These are phyloP conservation scores for Thelonectria blattea DNA, from an alignment of 2,329 filamentous ascomycete genomes.

Conservation along the genomic window DNA sequence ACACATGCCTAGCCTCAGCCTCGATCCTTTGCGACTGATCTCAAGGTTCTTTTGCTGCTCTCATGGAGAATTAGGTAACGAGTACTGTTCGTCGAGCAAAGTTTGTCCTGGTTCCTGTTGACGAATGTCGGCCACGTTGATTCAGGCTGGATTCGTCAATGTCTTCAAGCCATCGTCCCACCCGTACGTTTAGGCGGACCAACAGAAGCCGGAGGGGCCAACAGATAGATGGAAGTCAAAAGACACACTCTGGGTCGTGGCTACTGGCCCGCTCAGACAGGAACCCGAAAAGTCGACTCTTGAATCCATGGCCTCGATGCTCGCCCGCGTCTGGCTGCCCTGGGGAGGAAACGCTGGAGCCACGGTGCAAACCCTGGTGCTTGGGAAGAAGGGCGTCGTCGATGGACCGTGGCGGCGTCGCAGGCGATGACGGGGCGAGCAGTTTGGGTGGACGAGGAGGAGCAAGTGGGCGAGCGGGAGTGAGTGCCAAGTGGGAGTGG, in stretches of 20 bases:
- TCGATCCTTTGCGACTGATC: background rate
- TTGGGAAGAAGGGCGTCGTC: background rate
- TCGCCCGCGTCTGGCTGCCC: background rate
- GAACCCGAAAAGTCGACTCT: constrained; percentile 14
- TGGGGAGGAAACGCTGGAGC: background rate
- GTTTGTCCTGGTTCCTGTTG: constrained; percentile 28
- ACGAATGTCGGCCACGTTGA: constrained; percentile 20
- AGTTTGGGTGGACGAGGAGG: background rate
- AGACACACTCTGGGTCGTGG: background rate
- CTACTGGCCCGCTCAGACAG: background rate
- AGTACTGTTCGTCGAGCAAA: constrained; percentile 11
- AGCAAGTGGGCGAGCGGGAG: no score
- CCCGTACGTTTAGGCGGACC: constrained; percentile 15
- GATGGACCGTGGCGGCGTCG: no score
- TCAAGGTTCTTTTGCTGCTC: constrained; percentile 9
- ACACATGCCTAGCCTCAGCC: background rate
- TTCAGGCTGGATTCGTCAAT: constrained; percentile 20
- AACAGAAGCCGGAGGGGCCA: background rate
- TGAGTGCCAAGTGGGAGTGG: no score
- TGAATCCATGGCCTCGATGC: constrained; percentile 7
- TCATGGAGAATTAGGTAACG: constrained; percentile 23
- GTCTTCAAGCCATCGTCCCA: constrained; percentile 18
- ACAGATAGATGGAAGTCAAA: background rate
- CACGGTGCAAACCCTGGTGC: background rate
- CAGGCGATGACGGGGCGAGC: background rate